These are phyloP conservation scores for Phyllosticta citrichinensis DNA, from an alignment of 2,329 filamentous ascomycete genomes.

Conservation along the genomic window DNA sequence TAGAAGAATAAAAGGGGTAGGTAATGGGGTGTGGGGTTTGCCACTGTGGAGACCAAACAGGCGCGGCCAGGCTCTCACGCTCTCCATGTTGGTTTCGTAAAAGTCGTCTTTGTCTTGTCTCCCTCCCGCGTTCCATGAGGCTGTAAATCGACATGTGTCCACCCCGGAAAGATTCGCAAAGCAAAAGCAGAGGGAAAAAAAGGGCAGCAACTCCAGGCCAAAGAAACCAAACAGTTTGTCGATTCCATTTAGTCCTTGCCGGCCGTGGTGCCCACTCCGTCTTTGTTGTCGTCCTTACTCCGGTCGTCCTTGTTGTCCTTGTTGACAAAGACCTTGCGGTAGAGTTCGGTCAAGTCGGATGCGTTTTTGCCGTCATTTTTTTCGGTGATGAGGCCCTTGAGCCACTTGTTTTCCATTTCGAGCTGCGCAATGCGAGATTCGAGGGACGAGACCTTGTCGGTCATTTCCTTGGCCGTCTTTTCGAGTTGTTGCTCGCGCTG, in stretches of 20 bases:
- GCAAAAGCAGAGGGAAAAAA: background rate
- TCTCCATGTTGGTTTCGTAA: background rate
- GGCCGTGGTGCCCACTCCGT: constrained; percentile 27
- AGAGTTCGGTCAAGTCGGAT: constrained; percentile 23
- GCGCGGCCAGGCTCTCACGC: background rate
- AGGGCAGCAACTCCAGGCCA: background rate
- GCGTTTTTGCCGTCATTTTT: constrained; percentile 32
- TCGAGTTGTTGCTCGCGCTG: constrained; percentile 43
- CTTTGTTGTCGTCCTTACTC: constrained; percentile 26
- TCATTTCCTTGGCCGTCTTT: constrained; percentile 42
- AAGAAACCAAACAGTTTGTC: background rate
- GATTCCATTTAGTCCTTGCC: constrained; percentile 17
- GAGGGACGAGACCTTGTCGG: constrained; percentile 35
- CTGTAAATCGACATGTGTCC: background rate
- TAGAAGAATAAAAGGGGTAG: background rate
- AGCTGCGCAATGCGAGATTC: constrained; percentile 39
- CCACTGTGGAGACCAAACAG: background rate
- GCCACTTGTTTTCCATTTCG: constrained; percentile 44
- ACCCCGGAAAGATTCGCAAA: background rate
- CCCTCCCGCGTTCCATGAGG: background rate
- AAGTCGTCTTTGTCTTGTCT: background rate
- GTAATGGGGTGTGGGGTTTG: background rate
- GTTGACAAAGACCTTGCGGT: constrained; percentile 20
- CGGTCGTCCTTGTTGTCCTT: constrained; percentile 23
- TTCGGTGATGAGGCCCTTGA: constrained; percentile 42